These are phyloP conservation scores for Fibroporia radiculosa DNA, from an alignment of 768 basidiomycete genomes.

Conservation along the genomic window DNA sequence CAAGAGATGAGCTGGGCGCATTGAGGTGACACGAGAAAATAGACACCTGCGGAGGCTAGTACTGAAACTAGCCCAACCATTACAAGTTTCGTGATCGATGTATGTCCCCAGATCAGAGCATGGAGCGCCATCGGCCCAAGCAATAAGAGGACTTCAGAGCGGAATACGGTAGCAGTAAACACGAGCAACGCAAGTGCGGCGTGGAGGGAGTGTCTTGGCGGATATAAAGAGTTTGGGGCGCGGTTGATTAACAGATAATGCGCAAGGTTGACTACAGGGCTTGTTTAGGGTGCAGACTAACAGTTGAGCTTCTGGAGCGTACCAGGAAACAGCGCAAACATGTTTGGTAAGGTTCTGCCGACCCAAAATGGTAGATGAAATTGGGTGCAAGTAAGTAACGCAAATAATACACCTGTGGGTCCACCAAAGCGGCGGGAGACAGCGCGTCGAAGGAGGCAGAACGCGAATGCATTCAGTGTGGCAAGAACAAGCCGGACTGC, in stretches of 20 bases:
- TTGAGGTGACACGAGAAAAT: background rate
- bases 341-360: conserved; percentile 90
- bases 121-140: conserved; percentile 57
- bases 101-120: conserved; percentile 33
- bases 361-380: conserved; percentile 95
- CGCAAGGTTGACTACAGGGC: conserved; percentile 48
- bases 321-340: conserved; percentile 84
- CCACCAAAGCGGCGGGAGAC: conserved; percentile 59
- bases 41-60: conserved; percentile 43
- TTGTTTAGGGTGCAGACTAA: background rate
- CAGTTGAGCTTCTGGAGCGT: background rate
- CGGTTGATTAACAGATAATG: conserved; percentile 40
- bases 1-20: background rate
- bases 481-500: conserved; percentile 73
- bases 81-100: conserved; percentile 36
- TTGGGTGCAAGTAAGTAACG: conserved; percentile 68
- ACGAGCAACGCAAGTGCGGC: conserved; percentile 53
- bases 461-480: conserved; percentile 48
- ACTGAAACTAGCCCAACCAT: conserved; percentile 43
- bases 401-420: conserved; percentile 48
- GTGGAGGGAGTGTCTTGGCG: conserved; percentile 27
- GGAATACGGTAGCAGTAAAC: conserved; percentile 62
- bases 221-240: conserved; percentile 31
- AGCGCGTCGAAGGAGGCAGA: conserved; percentile 58
- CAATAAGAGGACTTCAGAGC: conserved; percentile 71